Conservation (phyloP, 768 basidiomycete species). For the Erythrobasidium yunnanense region DNA sequence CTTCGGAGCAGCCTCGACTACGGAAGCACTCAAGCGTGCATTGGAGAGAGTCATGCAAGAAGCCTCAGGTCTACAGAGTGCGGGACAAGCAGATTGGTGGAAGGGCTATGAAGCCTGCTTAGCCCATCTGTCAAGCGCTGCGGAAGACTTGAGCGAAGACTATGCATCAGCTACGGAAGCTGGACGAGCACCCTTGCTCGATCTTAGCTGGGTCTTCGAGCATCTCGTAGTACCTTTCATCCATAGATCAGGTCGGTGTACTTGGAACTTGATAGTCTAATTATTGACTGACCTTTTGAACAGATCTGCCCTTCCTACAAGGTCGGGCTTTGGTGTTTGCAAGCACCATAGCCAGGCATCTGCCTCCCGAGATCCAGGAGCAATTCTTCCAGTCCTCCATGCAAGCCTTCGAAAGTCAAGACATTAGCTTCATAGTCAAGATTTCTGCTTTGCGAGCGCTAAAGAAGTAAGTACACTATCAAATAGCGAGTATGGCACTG, state of each 20-base stretch:
- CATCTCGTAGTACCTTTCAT: conserved; percentile 70
- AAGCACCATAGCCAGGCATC: conserved; percentile 66
- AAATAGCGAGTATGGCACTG: too few species aligned
- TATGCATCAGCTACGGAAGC: conserved; percentile 64
- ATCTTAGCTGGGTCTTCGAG: conserved; percentile 63
- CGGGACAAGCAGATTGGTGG: conserved; percentile 49
- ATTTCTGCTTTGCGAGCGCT: conserved; percentile 87
- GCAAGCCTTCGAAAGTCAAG: conserved; percentile 63
- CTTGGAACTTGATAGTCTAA: too few species aligned
- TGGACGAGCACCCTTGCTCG: conserved; percentile 56
- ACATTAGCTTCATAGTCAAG: conserved; percentile 74
- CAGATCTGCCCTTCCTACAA: conserved; percentile 84
- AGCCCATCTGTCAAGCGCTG: conserved; percentile 45
- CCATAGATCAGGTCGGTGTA: conserved; percentile 53
- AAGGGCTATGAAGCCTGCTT: conserved; percentile 56
- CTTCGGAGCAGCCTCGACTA: conserved; percentile 7
- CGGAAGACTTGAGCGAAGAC: conserved; percentile 61
- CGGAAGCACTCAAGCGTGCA: conserved; percentile 27
- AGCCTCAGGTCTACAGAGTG: conserved; percentile 15
- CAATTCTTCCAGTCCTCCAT: conserved; percentile 83
- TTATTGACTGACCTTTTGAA: background rate
- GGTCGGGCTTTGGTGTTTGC: conserved; percentile 91
- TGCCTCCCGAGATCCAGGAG: conserved; percentile 60
- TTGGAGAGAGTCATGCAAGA: conserved; percentile 17
- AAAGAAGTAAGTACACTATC: conserved; percentile 78